A percentile compares a stretch with the other conserved stretches of the same genome.
Evolutionary conservation across 495 filamentous ascomycete genomes (phyloP).

Genomic region (Bombardia bombarda): DNA sequence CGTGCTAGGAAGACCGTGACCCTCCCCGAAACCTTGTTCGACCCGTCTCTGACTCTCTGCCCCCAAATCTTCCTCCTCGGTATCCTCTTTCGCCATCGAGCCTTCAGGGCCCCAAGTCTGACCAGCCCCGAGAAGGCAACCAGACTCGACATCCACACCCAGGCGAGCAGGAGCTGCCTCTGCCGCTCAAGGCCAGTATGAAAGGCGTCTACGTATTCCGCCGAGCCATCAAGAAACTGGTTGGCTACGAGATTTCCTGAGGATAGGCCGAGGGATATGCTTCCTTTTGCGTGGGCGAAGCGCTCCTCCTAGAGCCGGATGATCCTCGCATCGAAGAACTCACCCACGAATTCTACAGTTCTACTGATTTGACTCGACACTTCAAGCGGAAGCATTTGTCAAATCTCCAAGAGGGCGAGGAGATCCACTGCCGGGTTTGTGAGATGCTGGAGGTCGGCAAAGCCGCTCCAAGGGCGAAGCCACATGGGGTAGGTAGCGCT

Average conservation of each 20-base stretch:
- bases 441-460: too few species aligned
- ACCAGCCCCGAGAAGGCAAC: background rate
- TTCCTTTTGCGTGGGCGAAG: constrained; percentile 4
- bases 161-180: background rate
- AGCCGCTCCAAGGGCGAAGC: too few species aligned
- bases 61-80: constrained; percentile 3
- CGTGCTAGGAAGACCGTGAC: constrained; percentile 2
- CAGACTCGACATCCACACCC: constrained; percentile 4
- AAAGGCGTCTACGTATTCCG: constrained; percentile 3
- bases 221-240: constrained; percentile 4
- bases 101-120: background rate
- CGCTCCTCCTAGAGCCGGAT: background rate
- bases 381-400: background rate
- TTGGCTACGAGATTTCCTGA: constrained; percentile 3
- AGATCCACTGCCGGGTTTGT: background rate
- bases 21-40: constrained; percentile 1
- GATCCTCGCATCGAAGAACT: constrained; percentile 5
- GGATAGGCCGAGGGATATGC: constrained; percentile 2
- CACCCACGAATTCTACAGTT: constrained; percentile 2
- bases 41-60: constrained; percentile 1
- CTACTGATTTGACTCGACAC: background rate
- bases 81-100: constrained; percentile 1
- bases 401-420: background rate
- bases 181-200: constrained; percentile 1
- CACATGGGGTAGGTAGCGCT: too few species aligned